Evolutionary conservation across 768 basidiomycete genomes (phyloP).

Genomic region (Hericium rajendrae): DNA sequence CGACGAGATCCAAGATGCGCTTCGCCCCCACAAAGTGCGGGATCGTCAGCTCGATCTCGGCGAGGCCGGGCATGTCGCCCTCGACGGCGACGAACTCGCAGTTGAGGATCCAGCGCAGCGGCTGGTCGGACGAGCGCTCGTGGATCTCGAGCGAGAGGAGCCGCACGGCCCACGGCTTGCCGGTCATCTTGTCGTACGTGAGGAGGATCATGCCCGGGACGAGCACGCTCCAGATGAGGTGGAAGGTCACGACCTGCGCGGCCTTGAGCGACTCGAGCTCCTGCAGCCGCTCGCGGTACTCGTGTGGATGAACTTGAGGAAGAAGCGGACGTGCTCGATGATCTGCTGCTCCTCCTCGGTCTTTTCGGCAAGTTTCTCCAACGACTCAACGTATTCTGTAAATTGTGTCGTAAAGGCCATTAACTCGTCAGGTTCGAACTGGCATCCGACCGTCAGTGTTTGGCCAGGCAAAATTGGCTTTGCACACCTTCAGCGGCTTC

Average conservation of each 20-base stretch:
- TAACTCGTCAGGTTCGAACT: neutral
- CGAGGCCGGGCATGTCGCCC: neutral
- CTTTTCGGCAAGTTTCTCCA: neutral
- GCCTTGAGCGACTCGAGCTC: neutral
- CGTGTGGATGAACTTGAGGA: neutral
- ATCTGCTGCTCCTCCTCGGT: neutral
- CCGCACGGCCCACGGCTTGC: neutral
- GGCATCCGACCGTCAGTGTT: neutral
- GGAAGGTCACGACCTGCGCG: neutral
- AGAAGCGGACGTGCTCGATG: neutral
- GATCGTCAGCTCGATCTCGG: neutral
- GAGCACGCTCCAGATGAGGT: neutral
- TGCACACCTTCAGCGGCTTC: neutral
- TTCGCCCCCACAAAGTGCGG: neutral
- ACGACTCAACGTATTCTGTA: neutral
- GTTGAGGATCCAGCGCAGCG: neutral
- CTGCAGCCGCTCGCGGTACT: neutral
- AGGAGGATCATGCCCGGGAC: neutral
- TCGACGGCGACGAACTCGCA: neutral
- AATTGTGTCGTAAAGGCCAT: neutral
- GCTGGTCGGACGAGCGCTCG: neutral
- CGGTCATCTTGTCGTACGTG: neutral
- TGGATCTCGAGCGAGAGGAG: neutral
- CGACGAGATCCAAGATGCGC: neutral
- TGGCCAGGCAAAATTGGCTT: neutral